Evolutionary conservation across 192 early-diverging fungal genomes (phyloP).

Genomic region (Piromyces finnis): DNA sequence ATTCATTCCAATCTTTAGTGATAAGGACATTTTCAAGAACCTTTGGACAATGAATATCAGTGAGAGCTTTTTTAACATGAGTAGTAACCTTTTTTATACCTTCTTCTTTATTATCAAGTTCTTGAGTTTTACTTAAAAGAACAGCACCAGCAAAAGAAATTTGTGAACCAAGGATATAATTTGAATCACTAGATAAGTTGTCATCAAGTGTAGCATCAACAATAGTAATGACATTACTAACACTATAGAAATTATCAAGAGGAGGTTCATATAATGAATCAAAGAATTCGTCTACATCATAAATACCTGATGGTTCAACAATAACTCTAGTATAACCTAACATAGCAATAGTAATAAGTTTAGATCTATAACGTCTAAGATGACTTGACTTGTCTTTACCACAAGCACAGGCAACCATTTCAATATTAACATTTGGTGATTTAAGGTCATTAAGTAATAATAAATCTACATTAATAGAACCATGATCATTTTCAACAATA

Average conservation of each 20-base stretch:
- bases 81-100: background rate
- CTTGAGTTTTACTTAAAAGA: background rate
- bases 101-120: background rate
- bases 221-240: background rate
- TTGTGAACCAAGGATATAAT: background rate
- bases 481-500: background rate
- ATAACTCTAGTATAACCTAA: background rate
- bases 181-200: background rate
- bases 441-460: background rate
- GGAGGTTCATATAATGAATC: background rate
- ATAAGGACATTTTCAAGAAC: background rate
- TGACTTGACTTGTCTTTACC: background rate
- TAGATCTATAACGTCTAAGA: background rate
- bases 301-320: background rate
- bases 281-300: background rate
- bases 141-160: background rate
- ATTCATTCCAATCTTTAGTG: background rate
- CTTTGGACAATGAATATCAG: background rate
- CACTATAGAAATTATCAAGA: background rate
- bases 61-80: background rate
- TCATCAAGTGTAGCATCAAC: background rate
- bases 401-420: background rate
- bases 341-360: background rate
- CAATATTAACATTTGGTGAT: background rate
- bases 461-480: background rate